These are phyloP conservation scores for Lactarius akahatsu DNA, from an alignment of 768 basidiomycete genomes.

Conservation along the genomic window DNA sequence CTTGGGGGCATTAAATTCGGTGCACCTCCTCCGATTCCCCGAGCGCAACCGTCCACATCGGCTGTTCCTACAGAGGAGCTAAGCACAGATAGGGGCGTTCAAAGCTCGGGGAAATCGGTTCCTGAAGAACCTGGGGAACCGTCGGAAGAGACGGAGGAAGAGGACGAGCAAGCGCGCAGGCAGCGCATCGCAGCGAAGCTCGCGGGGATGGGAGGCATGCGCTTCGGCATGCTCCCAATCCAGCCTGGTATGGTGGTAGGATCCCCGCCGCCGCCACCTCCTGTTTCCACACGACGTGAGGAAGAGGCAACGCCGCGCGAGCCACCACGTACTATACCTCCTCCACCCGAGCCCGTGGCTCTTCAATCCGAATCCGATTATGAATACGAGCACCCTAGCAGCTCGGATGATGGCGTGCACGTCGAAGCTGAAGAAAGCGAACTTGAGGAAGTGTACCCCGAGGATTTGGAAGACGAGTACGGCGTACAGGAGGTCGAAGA, in stretches of 20 bases:
- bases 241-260: constrained; percentile 16
- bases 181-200: constrained; percentile 55
- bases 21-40: constrained; percentile 51
- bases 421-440: constrained; percentile 75
- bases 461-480: constrained; percentile 43
- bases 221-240: constrained; percentile 53
- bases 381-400: constrained; percentile 39
- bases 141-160: constrained; percentile 40
- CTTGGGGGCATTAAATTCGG: constrained; percentile 85
- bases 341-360: constrained; percentile 37
- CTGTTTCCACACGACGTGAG: constrained; percentile 6
- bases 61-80: constrained; percentile 32
- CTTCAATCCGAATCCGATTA: constrained; percentile 45
- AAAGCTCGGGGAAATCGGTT: constrained; percentile 30
- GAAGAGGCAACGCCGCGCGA: constrained; percentile 34
- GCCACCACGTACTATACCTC: constrained; percentile 33
- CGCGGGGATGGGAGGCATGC: constrained; percentile 56
- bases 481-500: constrained; percentile 34
- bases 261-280: constrained; percentile 28
- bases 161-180: constrained; percentile 58
- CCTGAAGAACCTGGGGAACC: constrained; percentile 36
- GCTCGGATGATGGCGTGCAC: constrained; percentile 60
- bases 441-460: constrained; percentile 61
- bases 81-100: constrained; percentile 28
- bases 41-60: constrained; percentile 38